Base-by-base conservation (phyloP, 2,329 filamentous ascomycete genomes). In the Ophiostoma sp. region DNA sequence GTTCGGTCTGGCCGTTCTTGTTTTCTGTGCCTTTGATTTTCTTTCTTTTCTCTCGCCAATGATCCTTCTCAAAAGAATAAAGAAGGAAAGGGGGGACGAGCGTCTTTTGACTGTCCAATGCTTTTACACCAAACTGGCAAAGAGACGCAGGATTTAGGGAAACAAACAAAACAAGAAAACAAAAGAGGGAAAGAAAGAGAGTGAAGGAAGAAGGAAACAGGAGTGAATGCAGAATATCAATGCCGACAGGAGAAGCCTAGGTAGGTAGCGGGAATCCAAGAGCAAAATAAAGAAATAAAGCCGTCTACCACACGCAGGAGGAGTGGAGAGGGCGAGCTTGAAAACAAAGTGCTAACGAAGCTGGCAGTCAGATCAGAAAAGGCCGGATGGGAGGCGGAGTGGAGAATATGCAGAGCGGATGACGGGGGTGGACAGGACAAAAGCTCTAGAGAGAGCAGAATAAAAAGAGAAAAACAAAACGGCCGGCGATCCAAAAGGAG, bases 361-460 rank as follows among this genome's bases (percentile, higher is more conserved):
- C 45, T 52, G 28, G 22, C 31, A 48, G 15, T 36, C 45, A 17
- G 61, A 55, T 33, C 63, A 71, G 69, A 22, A 36, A 59, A 19
- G 48, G 28, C 22, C 36, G 17, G 31, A 48, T 36, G 31, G 25
- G 48, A 45, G 71, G 69, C 33, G 28, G 50, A 68, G 48, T 45
- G 48, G 48, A 69, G 66, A 69, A 69, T 69, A 55, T 69, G 45
- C 66, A 55, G 31, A 36, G 31, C 66, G 66, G 66, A 69, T 55
- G 45, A 55, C 66, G 45, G 31, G 66, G 28, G 59, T 31, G 61
- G 59, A 28, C 31, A 66, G 48, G n/a, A 59, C 45, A 33, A 66
- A 48, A 25, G 33, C 28, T 33, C 2, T 17, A 64, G 25, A 33
- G 6, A 48, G 17, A 36, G 15, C 6, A 9, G 7, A 25, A 28